A percentile compares a stretch with the other conserved stretches of the same genome.
phyloP scores from a whole-genome alignment of 306 rosid species.

The Prunus kanzakura region DNA sequence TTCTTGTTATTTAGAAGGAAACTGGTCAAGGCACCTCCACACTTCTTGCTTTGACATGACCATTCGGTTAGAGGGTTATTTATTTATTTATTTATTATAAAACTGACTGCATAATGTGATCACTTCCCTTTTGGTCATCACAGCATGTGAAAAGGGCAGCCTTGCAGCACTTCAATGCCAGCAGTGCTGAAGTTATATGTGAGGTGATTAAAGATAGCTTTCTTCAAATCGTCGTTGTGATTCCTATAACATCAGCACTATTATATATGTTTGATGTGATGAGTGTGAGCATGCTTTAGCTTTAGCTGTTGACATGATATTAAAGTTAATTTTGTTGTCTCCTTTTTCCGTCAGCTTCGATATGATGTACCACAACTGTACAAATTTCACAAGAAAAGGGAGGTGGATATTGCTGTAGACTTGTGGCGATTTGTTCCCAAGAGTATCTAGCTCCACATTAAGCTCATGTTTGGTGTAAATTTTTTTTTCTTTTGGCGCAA shows the following conservation, averaged over 20 bases:
- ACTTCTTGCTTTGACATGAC: not conserved
- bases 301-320: not conserved
- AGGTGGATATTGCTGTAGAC: conserved; percentile 82
- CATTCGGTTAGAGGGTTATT: not conserved
- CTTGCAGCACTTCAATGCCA: conserved; percentile 58
- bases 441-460: conserved; percentile 18
- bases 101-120: not conserved
- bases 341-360: conserved; percentile 61
- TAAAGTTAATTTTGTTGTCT: conserved; percentile 13
- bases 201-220: conserved; percentile 47
- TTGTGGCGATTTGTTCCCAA: conserved; percentile 89
- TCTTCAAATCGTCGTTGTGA: not conserved
- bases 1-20: conserved; percentile 3
- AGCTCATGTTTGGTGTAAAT: not conserved
- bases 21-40: not conserved
- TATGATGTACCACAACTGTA: conserved; percentile 64
- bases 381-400: conserved; percentile 91
- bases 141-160: conserved; percentile 89
- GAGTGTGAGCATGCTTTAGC: not conserved
- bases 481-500: not conserved
- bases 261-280: not conserved
- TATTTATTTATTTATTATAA: not conserved
- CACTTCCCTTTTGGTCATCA: conserved; percentile 25
- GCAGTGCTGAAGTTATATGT: conserved; percentile 85
- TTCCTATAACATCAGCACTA: not conserved